A percentile compares a stretch with the other conserved stretches of the same genome.
Conservation (phyloP, 2,329 filamentous ascomycete species). For the Huntiella decipiens region DNA sequence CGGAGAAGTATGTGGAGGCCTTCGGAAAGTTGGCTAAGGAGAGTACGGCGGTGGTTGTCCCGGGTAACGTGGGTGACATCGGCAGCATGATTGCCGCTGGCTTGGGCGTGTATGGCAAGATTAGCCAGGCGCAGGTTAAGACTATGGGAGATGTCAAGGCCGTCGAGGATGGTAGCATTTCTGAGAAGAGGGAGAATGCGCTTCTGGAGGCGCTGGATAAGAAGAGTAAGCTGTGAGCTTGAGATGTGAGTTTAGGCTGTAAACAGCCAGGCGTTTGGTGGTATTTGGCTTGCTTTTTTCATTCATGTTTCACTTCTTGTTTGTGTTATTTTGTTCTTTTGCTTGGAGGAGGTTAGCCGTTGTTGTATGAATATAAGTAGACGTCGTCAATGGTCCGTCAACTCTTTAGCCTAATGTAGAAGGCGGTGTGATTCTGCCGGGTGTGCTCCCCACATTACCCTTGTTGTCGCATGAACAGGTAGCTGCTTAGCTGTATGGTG, state of each 20-base stretch:
- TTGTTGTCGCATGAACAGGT: no score
- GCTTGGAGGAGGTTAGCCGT: not conserved
- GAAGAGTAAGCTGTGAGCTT: slow-evolving; percentile 12
- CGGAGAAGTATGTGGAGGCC: slow-evolving; percentile 95
- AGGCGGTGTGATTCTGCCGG: no score
- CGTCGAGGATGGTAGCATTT: slow-evolving; percentile 7
- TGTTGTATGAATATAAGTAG: no score
- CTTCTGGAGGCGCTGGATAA: slow-evolving; percentile 24
- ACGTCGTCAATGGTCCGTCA: no score
- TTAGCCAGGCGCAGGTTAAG: slow-evolving; percentile 58
- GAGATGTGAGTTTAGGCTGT: not conserved
- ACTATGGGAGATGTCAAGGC: slow-evolving; percentile 18
- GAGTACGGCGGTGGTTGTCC: slow-evolving; percentile 86
- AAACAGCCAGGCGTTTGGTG: not conserved
- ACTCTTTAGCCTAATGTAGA: no score
- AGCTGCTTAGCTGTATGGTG: no score
- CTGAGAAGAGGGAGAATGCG: slow-evolving; percentile 20
- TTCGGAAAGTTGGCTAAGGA: slow-evolving; percentile 87
- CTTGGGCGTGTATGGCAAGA: slow-evolving; percentile 87
- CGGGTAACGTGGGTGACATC: slow-evolving; percentile 92
- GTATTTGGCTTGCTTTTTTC: not conserved
- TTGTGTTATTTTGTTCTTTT: not conserved
- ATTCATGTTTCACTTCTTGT: not conserved
- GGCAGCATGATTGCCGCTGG: slow-evolving; percentile 93
- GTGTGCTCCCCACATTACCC: no score